These are phyloP conservation scores for Cyanidioschyzon merolae DNA, from an alignment of 23 red algal genomes.

Conservation along the genomic window DNA sequence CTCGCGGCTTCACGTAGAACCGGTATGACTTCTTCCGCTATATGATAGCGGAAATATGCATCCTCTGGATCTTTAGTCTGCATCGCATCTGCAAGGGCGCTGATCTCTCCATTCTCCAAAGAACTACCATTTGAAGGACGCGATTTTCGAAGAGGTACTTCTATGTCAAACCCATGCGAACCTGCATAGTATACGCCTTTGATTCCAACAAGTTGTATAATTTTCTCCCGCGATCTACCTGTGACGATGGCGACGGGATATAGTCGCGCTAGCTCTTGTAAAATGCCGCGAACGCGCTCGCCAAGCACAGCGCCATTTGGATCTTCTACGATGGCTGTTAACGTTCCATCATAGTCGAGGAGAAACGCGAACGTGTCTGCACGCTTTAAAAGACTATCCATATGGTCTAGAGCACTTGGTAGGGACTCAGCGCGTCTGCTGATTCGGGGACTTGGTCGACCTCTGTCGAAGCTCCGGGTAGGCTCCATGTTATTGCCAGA, in stretches of 20 bases:
- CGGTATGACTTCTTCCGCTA: conserved; percentile 33
- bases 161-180: conserved; percentile 84
- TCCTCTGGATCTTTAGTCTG: background rate
- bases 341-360: conserved; percentile 49
- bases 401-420: background rate
- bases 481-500: too few relatives aligned
- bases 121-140: background rate
- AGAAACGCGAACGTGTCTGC: background rate
- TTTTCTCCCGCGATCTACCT: conserved; percentile 51
- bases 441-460: too few relatives aligned
- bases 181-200: conserved; percentile 61
- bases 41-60: conserved; percentile 15
- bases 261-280: conserved; percentile 26
- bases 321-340: conserved; percentile 77
- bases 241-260: conserved; percentile 69
- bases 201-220: conserved; percentile 44
- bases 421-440: background rate
- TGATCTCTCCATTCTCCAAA: background rate
- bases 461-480: too few relatives aligned
- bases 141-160: conserved; percentile 9
- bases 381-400: background rate
- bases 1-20: conserved; percentile 26
- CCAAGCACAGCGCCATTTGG: conserved; percentile 45
- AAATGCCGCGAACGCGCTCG: conserved; percentile 26
- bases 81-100: background rate